Evolutionary conservation across 331 rosid species (phyloP).

Genomic region (Rhamnella rubrinervis): DNA sequence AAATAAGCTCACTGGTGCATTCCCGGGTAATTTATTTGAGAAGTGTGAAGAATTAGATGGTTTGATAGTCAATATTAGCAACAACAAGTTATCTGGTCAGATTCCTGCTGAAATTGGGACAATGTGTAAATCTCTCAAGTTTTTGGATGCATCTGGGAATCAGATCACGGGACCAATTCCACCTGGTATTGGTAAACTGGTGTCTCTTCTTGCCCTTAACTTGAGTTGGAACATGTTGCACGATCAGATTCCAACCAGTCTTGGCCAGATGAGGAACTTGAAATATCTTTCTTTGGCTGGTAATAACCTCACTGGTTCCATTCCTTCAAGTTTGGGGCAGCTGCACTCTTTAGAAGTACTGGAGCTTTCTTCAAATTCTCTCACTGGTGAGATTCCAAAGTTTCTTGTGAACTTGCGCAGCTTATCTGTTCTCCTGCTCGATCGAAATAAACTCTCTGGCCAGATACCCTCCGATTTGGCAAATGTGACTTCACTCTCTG

Average conservation of each 20-base stretch:
- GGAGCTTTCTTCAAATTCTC: conserved; percentile 72
- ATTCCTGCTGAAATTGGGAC: conserved; percentile 50
- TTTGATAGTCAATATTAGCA: conserved; percentile 65
- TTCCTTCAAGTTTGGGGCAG: conserved; percentile 70
- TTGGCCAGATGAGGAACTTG: conserved; percentile 57
- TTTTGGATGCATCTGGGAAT: conserved; percentile 74
- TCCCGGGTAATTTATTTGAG: conserved; percentile 59
- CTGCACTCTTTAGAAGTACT: conserved; percentile 57
- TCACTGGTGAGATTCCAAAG: conserved; percentile 74
- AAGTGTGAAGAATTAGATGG: conserved; percentile 56
- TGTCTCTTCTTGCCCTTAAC: conserved; percentile 61
- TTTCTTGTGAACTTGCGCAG: conserved; percentile 56
- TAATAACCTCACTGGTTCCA: conserved; percentile 57
- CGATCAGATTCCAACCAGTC: conserved; percentile 57
- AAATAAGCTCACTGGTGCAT: conserved; percentile 59
- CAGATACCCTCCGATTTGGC: conserved; percentile 81
- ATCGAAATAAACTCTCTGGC: conserved; percentile 74
- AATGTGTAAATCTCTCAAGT: conserved; percentile 57
- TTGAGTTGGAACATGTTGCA: conserved; percentile 65
- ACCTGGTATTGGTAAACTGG: conserved; percentile 36
- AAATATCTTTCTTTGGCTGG: conserved; percentile 64
- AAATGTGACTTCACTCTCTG: conserved; percentile 52
- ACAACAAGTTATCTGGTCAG: conserved; percentile 54
- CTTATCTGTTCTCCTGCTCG: conserved; percentile 64
- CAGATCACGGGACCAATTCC: conserved; percentile 58